Evolutionary conservation across 2,329 filamentous ascomycete genomes (phyloP).

Genomic region (Pseudogymnoascus sp.): DNA sequence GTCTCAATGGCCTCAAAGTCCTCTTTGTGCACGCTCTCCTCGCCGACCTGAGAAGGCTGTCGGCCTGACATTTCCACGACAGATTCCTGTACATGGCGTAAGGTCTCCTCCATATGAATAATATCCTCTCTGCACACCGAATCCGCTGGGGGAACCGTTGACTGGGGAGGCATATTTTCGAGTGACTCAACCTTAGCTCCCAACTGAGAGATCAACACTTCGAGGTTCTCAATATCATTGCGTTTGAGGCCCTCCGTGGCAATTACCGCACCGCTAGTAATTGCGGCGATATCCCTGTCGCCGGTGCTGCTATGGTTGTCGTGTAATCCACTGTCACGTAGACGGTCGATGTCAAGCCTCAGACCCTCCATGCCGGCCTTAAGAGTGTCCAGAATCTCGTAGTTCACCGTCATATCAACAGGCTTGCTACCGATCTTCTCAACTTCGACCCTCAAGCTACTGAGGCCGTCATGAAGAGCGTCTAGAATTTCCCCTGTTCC

Average conservation of each 20-base stretch:
- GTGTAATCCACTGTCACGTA: conserved; percentile 50
- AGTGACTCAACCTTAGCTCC: conserved; percentile 77
- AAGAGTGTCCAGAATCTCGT: conserved; percentile 82
- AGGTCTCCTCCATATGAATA: conserved; percentile 44
- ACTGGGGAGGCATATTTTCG: conserved; percentile 45
- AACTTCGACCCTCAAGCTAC: conserved; percentile 67
- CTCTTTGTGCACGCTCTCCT: conserved; percentile 60
- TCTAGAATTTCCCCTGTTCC: conserved; percentile 86
- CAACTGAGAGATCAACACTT: conserved; percentile 73
- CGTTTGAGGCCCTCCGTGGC: conserved; percentile 49
- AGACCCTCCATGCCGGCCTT: conserved; percentile 73
- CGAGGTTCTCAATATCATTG: conserved; percentile 77
- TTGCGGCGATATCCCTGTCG: conserved; percentile 41
- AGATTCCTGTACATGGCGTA: conserved; percentile 48
- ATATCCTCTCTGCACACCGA: conserved; percentile 47
- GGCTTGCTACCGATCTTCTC: conserved; percentile 73
- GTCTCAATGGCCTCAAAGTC: conserved; percentile 89
- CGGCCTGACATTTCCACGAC: conserved; percentile 44
- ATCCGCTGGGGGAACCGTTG: conserved; percentile 33
- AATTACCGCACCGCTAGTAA: conserved; percentile 44
- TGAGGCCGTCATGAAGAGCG: conserved; percentile 79
- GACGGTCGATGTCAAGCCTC: conserved; percentile 66
- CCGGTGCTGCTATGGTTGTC: conserved; percentile 27
- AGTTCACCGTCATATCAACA: conserved; percentile 71
- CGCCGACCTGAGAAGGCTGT: conserved; percentile 24